Conservation (phyloP, 768 basidiomycete genomes). For the Amanita inopinata region DNA sequence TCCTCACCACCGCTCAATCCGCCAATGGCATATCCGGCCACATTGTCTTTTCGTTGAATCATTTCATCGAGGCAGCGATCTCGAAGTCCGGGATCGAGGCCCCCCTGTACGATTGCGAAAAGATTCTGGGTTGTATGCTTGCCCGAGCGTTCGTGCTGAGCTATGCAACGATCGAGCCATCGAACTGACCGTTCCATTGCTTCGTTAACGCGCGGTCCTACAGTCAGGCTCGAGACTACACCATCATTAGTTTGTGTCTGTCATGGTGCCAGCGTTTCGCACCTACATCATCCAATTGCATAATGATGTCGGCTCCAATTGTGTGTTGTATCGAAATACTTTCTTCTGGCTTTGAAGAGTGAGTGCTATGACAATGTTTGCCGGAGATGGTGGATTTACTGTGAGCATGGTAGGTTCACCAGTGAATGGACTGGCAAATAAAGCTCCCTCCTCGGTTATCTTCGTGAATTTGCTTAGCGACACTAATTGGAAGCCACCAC, state of each 20-base stretch:
- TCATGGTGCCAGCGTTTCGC: slow-evolving; percentile 3
- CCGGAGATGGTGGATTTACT: slow-evolving; percentile 34
- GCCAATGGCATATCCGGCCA: slow-evolving; percentile 89
- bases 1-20: slow-evolving; percentile 88
- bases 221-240: slow-evolving; percentile 69
- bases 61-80: slow-evolving; percentile 75
- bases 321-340: slow-evolving; percentile 85
- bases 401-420: slow-evolving; percentile 86
- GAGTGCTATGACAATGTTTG: slow-evolving; percentile 2
- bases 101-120: slow-evolving; percentile 90
- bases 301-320: slow-evolving; percentile 89
- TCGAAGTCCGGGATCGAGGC: slow-evolving; percentile 61
- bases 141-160: slow-evolving; percentile 60
- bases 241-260: slow-evolving; percentile 4
- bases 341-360: slow-evolving; percentile 65
- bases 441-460: slow-evolving; percentile 83
- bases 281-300: slow-evolving; percentile 93
- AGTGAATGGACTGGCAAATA: slow-evolving; percentile 78
- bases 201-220: slow-evolving; percentile 74
- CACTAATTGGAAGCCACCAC: slow-evolving; percentile 85
- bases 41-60: slow-evolving; percentile 61
- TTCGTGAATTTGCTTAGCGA: slow-evolving; percentile 76
- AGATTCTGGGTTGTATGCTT: slow-evolving; percentile 64
- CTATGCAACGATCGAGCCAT: slow-evolving; percentile 87
- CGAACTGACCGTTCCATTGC: slow-evolving; percentile 83